Percentiles rank a stretch among this genome's conserved stretches.
Conservation (phyloP, 2,329 filamentous ascomycete species). For the Septoria petroselini region DNA sequence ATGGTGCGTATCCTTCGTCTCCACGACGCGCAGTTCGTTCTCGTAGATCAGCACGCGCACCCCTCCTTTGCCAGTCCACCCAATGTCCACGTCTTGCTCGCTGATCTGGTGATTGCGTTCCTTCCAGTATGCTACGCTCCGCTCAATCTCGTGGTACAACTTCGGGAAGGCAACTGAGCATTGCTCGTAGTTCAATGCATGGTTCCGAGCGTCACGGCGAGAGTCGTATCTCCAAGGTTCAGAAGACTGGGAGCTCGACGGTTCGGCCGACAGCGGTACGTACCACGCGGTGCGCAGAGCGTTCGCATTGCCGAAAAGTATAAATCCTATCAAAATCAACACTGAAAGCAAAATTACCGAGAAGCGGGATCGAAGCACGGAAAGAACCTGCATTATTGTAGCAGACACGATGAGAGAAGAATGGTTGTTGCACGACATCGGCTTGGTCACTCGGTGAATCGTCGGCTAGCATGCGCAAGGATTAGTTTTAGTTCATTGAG, state of each 20-base stretch:
- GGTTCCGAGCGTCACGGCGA: slow-evolving; percentile 4
- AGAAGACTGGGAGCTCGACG: no score
- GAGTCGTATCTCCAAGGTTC: not conserved
- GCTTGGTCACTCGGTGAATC: not conserved
- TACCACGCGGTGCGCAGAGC: no score
- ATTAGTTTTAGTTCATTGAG: no score
- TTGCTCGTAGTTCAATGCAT: slow-evolving; percentile 12
- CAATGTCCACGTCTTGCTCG: slow-evolving; percentile 18
- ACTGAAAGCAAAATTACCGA: slow-evolving; percentile 2
- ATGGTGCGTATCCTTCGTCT: slow-evolving; percentile 24
- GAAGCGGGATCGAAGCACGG: not conserved
- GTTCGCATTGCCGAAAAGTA: slow-evolving; percentile 4
- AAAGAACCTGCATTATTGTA: not conserved
- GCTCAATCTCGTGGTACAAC: slow-evolving; percentile 32
- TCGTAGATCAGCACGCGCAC: slow-evolving; percentile 29
- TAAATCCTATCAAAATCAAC: slow-evolving; percentile 2
- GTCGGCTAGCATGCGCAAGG: no score
- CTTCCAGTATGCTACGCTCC: slow-evolving; percentile 24
- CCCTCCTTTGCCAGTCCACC: slow-evolving; percentile 22
- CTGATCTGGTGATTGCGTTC: slow-evolving; percentile 20
- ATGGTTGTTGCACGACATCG: no score
- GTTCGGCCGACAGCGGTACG: no score
- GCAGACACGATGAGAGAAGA: not conserved
- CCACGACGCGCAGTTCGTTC: slow-evolving; percentile 28
- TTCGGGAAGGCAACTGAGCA: slow-evolving; percentile 30